Conservation (phyloP, 441 rosid genomes). For the Adansonia madagascariensis region DNA sequence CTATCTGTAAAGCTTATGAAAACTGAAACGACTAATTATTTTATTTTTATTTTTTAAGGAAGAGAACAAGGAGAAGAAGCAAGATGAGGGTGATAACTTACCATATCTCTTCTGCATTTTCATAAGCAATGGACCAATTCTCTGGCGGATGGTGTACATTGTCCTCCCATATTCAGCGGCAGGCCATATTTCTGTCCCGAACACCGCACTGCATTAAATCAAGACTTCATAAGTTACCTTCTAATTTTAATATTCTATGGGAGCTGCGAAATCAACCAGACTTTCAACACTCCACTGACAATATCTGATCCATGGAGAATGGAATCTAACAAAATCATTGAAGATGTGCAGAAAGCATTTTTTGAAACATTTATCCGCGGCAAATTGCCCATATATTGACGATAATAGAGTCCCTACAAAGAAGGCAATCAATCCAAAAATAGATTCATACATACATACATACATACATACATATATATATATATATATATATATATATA, state of each 20-base stretch:
- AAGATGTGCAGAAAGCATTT: neutral
- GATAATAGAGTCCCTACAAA: neutral
- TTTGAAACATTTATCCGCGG: neutral
- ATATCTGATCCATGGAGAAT: neutral
- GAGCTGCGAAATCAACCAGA: neutral
- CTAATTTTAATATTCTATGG: neutral
- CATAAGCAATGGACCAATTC: conserved; percentile 82
- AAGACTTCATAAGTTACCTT: conserved; percentile 30
- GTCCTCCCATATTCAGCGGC: conserved; percentile 92
- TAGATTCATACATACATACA: neutral
- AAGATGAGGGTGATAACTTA: conserved; percentile 31
- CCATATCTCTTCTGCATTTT: conserved; percentile 83
- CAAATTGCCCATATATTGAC: neutral
- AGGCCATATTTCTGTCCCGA: conserved; percentile 95
- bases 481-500: too few relatives aligned
- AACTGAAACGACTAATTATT: neutral
- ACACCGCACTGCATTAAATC: conserved; percentile 82
- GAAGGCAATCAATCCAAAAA: neutral
- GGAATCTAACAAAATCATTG: neutral
- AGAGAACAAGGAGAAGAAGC: neutral
- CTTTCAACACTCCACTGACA: neutral
- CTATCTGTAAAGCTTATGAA: neutral
- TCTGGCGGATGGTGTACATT: conserved; percentile 91
- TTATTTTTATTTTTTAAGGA: neutral
- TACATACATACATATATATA: too few relatives aligned